Conservation (phyloP, 225 moss, liverwort and hornwort genomes). For the Antitrichia curtipendula region DNA sequence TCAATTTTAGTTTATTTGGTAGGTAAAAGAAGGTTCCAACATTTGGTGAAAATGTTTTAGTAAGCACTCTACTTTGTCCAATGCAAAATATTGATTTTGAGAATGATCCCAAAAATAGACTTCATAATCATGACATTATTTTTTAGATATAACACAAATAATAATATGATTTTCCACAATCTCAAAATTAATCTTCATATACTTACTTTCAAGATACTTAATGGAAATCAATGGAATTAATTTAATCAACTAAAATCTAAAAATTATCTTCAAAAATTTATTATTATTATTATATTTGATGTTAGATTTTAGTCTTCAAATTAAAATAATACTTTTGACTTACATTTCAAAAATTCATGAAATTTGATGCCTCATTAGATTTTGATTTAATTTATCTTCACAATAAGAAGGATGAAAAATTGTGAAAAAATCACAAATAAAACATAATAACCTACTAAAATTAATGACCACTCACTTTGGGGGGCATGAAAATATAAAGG, state of each 20-base stretch:
- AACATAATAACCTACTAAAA: not conserved
- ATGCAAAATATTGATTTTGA: not conserved
- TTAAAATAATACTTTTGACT: not conserved
- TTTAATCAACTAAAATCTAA: not conserved
- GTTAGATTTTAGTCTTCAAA: not conserved
- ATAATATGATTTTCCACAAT: not conserved
- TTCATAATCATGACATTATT: not conserved
- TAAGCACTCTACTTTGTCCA: not conserved
- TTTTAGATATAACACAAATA: not conserved
- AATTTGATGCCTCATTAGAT: not conserved
- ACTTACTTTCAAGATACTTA: not conserved
- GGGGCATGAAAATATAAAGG: rapidly evolving
- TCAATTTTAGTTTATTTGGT: no score
- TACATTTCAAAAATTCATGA: not conserved
- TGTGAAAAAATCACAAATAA: not conserved
- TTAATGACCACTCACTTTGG: not conserved
- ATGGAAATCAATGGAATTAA: not conserved
- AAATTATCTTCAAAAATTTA: not conserved
- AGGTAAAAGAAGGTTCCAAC: not conserved
- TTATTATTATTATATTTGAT: not conserved
- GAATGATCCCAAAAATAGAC: not conserved
- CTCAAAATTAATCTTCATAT: not conserved
- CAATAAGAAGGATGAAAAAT: not conserved
- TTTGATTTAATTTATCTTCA: not conserved
- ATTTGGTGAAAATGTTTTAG: not conserved